Percentiles rank a stretch among this genome's conserved stretches.
phyloP scores from a whole-genome alignment of 495 filamentous ascomycete species.

The Bryoglossum gracile region DNA sequence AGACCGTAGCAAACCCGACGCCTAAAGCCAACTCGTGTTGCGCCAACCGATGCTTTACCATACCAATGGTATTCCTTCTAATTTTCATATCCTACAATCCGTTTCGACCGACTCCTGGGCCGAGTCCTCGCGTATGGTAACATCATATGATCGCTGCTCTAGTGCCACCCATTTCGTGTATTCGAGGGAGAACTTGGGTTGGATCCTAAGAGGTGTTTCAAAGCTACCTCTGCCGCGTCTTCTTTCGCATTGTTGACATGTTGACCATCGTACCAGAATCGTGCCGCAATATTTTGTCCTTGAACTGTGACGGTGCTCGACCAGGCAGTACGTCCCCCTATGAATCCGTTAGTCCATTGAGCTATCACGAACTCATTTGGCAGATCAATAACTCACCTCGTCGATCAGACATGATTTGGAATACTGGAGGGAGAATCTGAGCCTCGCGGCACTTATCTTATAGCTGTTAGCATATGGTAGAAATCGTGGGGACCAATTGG shows the following conservation, averaged over 20 bases:
- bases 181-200: slow-evolving; percentile 24
- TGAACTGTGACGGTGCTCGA: slow-evolving; percentile 61
- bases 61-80: slow-evolving; percentile 19
- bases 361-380: neutral
- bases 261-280: slow-evolving; percentile 88
- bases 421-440: slow-evolving; percentile 51
- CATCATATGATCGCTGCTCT: neutral
- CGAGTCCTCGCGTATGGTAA: slow-evolving; percentile 4
- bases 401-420: slow-evolving; percentile 68
- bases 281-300: slow-evolving; percentile 51
- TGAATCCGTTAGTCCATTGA: slow-evolving; percentile 14
- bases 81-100: slow-evolving; percentile 24
- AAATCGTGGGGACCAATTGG: neutral
- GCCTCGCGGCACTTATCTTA: slow-evolving; percentile 54
- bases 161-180: slow-evolving; percentile 21
- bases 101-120: slow-evolving; percentile 4
- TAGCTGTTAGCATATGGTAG: slow-evolving; percentile 19
- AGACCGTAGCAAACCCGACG: slow-evolving; percentile 24
- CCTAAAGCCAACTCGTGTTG: slow-evolving; percentile 21
- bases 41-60: slow-evolving; percentile 26
- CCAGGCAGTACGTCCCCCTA: slow-evolving; percentile 90
- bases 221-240: slow-evolving; percentile 75
- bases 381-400: slow-evolving; percentile 50
- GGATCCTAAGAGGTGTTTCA: slow-evolving; percentile 39
- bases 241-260: slow-evolving; percentile 83